These are phyloP conservation scores for Colletotrichum cuscutae DNA, from an alignment of 2,329 filamentous ascomycete species.

Conservation along the genomic window DNA sequence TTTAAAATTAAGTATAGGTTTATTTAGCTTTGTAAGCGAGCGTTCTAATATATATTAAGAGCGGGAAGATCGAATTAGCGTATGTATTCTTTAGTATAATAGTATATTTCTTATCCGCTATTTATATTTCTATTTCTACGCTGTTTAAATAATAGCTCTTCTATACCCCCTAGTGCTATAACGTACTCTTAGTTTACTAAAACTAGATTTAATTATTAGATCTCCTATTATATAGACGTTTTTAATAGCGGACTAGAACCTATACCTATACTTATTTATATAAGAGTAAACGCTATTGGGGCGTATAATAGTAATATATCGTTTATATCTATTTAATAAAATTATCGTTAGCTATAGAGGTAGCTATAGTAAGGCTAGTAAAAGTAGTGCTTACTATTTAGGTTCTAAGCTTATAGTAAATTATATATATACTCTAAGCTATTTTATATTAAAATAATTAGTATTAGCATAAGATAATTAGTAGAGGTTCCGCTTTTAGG, in stretches of 20 bases:
- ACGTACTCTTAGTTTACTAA: too few species aligned
- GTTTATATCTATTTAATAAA: neutral
- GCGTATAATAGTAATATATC: neutral
- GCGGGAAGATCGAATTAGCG: too few species aligned
- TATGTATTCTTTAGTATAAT: too few species aligned
- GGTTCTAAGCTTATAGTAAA: neutral
- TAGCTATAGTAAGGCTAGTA: conserved; percentile 11
- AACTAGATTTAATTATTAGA: too few species aligned
- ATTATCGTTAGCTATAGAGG: neutral
- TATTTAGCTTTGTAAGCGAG: too few species aligned
- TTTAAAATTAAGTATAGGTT: too few species aligned
- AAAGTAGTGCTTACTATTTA: neutral
- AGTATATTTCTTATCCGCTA: too few species aligned
- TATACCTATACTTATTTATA: accelerated
- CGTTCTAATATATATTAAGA: too few species aligned
- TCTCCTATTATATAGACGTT: too few species aligned
- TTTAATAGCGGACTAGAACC: too few species aligned
- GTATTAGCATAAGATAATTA: neutral
- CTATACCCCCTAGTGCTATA: too few species aligned
- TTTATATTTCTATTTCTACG: too few species aligned
- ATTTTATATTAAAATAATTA: neutral
- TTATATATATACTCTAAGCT: neutral
- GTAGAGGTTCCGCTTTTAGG: neutral
- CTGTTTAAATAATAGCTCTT: accelerated
- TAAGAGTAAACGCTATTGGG: neutral